Evolutionary conservation across 2,329 filamentous ascomycete species (phyloP), one percentile per base, ranked within the genome.

Genomic region (Periconia digitata): DNA sequence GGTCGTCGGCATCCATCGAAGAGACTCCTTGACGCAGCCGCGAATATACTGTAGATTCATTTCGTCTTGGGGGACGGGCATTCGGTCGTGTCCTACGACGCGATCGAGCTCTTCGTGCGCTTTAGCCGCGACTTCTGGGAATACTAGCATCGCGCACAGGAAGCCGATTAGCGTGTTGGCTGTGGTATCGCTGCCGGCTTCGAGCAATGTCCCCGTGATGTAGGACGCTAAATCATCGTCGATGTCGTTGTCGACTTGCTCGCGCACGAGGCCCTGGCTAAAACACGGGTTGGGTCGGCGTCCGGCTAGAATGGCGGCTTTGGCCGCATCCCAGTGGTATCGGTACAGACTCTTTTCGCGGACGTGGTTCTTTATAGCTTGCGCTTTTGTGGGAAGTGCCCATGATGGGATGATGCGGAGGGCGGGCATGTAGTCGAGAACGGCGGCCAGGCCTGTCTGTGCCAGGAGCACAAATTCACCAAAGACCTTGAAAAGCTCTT

Each of bases 371-470:
- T 70, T 56, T 44, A 70, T 74, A 0, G 75, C 76, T 21, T 74
- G 67, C 21, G 55, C 61, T 18, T 68, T 66, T 18, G 66, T 55
- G 0, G 77, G 75, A n/a, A 61, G 13, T 0, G 55, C 46, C 13
- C 45, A 47, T 12, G 55, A 56, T 2, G 63, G 62, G 6, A 83
- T 64, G 2, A 52, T 48, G 16, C 75, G 68, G 1, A 81, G 53
- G 0, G 75, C 44, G 0, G 79, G 79, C 45, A 73, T 80, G 15
- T 74, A 62, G 49, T 81, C 77, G 3, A 79, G 59, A 1, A 80
- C 48, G 27, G 27, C 27, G 27, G 27, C 27, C 27, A 32, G 10
- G 12, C 27, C 27, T 15, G 27, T 32, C 27, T 32, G 27, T 13
- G 27, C 27, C 27, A 32, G 27, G 12, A 32, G 27, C 12, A 32